Evolutionary conservation across 768 basidiomycete species (phyloP).

Genomic region (Lentinus tigrinus): DNA sequence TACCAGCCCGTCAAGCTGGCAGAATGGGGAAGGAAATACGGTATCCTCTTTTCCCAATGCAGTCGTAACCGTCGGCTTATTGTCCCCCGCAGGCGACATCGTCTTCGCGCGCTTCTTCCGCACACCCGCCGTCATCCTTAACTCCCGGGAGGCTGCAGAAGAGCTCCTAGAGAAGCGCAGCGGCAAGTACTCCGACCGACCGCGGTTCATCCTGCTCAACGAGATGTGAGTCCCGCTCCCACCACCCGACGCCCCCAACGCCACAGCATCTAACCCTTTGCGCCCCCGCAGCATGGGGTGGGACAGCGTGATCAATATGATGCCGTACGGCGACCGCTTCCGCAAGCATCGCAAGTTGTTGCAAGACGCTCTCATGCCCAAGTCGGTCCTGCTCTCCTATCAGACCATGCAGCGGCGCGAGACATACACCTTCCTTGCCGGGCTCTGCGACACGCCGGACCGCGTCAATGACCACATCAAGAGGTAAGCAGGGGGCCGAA

Average conservation of each 20-base stretch:
- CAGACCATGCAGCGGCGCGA: constrained; percentile 15
- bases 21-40: constrained; percentile 13
- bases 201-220: constrained; percentile 17
- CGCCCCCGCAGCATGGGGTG: constrained; percentile 17
- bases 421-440: constrained; percentile 10
- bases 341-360: constrained; percentile 19
- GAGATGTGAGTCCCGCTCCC: constrained; percentile 16
- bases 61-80: background rate
- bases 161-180: constrained; percentile 30
- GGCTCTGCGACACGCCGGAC: constrained; percentile 12
- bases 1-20: constrained; percentile 8
- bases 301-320: constrained; percentile 6
- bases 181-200: constrained; percentile 27
- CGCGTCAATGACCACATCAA: constrained; percentile 4
- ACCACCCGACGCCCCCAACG: background rate
- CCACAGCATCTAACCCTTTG: background rate
- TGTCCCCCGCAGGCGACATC: constrained; percentile 15
- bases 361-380: constrained; percentile 13
- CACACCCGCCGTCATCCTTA: constrained; percentile 26
- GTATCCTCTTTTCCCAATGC: background rate
- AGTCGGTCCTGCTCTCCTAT: constrained; percentile 4
- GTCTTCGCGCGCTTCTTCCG: constrained; percentile 19
- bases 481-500: background rate
- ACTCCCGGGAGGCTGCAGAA: constrained; percentile 21
- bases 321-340: constrained; percentile 14